phyloP scores from a whole-genome alignment of 306 rosid genomes.

The Acacia acuminata region DNA sequence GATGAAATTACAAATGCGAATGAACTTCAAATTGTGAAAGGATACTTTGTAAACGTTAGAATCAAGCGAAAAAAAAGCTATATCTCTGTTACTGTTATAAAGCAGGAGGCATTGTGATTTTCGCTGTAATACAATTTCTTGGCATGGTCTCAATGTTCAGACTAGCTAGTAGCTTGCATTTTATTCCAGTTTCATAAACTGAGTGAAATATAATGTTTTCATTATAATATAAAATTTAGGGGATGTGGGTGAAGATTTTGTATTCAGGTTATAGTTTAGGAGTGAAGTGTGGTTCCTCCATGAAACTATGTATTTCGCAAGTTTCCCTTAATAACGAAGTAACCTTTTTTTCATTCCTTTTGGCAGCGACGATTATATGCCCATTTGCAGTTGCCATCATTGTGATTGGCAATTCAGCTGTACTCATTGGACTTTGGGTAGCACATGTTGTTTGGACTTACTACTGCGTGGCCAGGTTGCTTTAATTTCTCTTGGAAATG shows the following conservation, averaged over 20 bases:
- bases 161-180: not conserved
- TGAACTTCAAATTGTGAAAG: not conserved
- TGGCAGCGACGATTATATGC: constrained; percentile 55
- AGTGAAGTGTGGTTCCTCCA: not conserved
- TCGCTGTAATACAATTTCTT: not conserved
- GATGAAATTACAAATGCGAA: not conserved
- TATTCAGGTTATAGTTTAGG: not conserved
- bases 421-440: constrained; percentile 67
- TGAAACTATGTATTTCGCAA: not conserved
- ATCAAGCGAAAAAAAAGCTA: not conserved
- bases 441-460: constrained; percentile 77
- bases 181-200: not conserved
- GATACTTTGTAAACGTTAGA: not conserved
- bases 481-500: constrained; percentile 13
- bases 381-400: constrained; percentile 51
- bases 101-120: not conserved
- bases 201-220: not conserved
- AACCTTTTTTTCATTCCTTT: not conserved
- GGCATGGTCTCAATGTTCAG: not conserved
- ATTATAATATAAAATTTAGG: not conserved
- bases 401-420: constrained; percentile 59
- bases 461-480: constrained; percentile 67
- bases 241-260: not conserved
- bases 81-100: not conserved
- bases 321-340: not conserved